phyloP scores from a whole-genome alignment of 2,329 filamentous ascomycete species.

The Verticillium nonalfalfae region DNA sequence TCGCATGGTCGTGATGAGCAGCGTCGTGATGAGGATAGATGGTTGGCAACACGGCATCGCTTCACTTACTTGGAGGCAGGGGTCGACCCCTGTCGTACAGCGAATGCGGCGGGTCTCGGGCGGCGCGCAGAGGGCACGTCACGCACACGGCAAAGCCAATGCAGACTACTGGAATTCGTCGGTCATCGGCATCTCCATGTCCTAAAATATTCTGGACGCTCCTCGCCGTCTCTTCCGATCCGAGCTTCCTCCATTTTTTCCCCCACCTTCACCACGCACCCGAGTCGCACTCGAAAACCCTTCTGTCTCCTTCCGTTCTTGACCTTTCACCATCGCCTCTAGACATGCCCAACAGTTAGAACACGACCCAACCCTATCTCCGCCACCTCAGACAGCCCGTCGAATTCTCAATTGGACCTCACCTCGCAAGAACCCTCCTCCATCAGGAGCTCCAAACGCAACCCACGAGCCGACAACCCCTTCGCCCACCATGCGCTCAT shows the following conservation, averaged over 20 bases:
- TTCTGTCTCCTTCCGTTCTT: not conserved
- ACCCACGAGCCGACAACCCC: not conserved
- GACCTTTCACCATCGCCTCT: not conserved
- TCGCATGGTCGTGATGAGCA: not conserved
- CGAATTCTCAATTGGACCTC: not conserved
- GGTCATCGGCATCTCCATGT: not conserved
- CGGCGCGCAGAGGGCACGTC: no score
- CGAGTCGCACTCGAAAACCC: not conserved
- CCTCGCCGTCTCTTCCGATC: constrained; percentile 1
- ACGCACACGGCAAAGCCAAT: no score
- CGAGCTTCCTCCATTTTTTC: constrained; percentile 1
- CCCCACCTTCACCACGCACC: not conserved
- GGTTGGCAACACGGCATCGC: not conserved
- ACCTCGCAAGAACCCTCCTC: not conserved
- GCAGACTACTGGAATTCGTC: not conserved
- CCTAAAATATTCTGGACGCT: not conserved
- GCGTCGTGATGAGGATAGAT: not conserved
- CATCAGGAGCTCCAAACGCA: not conserved
- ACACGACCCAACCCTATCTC: not conserved
- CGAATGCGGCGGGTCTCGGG: not conserved
- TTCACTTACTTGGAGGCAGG: not conserved
- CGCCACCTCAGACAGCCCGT: not conserved
- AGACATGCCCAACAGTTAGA: not conserved
- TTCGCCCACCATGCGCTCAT: not conserved
- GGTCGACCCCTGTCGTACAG: not conserved